Conservation (phyloP, 495 filamentous ascomycete species). For the Talaromyces stipitatus region DNA sequence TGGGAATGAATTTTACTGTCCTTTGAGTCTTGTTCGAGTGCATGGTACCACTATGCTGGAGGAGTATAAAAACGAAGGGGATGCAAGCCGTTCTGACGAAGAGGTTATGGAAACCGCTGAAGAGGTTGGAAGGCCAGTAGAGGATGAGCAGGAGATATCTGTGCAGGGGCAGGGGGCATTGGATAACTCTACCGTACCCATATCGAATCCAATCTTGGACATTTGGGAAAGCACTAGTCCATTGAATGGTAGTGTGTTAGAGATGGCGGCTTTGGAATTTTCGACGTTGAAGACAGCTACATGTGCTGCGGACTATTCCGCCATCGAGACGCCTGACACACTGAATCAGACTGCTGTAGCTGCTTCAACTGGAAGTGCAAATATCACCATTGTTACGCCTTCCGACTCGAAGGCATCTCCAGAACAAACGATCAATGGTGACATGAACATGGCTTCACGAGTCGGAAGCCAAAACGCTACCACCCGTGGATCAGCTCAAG, state of each 20-base stretch:
- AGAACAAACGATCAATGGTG: conserved; percentile 7
- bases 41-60: conserved; percentile 98
- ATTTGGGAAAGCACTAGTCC: neutral
- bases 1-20: conserved; percentile 94
- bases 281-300: neutral
- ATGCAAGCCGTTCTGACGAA: conserved; percentile 50
- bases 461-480: conserved; percentile 13
- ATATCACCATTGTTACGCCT: neutral
- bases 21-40: conserved; percentile 79
- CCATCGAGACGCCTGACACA: neutral
- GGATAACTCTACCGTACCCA: neutral
- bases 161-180: neutral
- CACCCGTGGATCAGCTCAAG: neutral
- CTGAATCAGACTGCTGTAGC: neutral
- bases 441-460: conserved; percentile 15
- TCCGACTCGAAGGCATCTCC: neutral
- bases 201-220: neutral
- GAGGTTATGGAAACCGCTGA: conserved; percentile 31
- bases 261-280: neutral
- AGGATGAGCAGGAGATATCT: conserved; percentile 13
- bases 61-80: conserved; percentile 71
- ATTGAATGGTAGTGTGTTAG: neutral
- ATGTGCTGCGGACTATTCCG: neutral
- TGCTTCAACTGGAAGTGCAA: neutral
- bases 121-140: conserved; percentile 36